These are phyloP conservation scores for Earliella scabrosa DNA, from an alignment of 1,284 basidiomycete species.

Conservation along the genomic window DNA sequence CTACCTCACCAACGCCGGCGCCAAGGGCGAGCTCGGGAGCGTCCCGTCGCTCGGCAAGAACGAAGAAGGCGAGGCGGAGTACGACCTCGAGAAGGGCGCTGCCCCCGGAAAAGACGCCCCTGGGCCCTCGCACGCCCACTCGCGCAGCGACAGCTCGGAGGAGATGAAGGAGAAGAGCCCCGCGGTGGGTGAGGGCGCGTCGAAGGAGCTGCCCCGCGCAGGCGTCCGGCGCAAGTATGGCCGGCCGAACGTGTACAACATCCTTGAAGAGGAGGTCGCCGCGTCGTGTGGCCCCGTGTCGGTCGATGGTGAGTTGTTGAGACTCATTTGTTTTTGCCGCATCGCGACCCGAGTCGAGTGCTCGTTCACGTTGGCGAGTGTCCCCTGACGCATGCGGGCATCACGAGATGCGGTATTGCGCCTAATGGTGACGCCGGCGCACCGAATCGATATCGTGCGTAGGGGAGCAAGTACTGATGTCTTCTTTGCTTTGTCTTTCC, in stretches of 20 bases:
- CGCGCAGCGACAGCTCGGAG: too few species aligned
- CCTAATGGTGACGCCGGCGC: too few species aligned
- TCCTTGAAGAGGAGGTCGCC: slow-evolving; percentile 26
- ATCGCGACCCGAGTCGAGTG: background rate
- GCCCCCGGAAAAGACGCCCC: too few species aligned
- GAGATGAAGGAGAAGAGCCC: too few species aligned
- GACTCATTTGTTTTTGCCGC: background rate
- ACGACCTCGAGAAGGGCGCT: slow-evolving; percentile 12
- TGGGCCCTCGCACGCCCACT: too few species aligned
- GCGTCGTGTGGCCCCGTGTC: slow-evolving; percentile 25
- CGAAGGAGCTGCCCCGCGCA: too few species aligned
- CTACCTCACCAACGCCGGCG: slow-evolving; percentile 20
- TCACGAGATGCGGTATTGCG: too few species aligned
- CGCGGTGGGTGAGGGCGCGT: too few species aligned
- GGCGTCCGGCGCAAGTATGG: slow-evolving; percentile 6
- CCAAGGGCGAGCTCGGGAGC: background rate
- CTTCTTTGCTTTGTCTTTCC: too few species aligned
- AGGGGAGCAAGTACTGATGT: too few species aligned
- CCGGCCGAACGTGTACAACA: slow-evolving; percentile 21
- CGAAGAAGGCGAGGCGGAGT: background rate
- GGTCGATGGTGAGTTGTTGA: slow-evolving; percentile 26
- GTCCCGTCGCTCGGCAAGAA: slow-evolving; percentile 12
- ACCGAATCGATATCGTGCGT: too few species aligned
- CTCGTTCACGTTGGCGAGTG: background rate
- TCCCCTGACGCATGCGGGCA: background rate